Percentiles rank a stretch among this genome's conserved stretches.
Evolutionary conservation across 805 yeast genomes (phyloP).

Genomic region (Starmera quercuum): DNA sequence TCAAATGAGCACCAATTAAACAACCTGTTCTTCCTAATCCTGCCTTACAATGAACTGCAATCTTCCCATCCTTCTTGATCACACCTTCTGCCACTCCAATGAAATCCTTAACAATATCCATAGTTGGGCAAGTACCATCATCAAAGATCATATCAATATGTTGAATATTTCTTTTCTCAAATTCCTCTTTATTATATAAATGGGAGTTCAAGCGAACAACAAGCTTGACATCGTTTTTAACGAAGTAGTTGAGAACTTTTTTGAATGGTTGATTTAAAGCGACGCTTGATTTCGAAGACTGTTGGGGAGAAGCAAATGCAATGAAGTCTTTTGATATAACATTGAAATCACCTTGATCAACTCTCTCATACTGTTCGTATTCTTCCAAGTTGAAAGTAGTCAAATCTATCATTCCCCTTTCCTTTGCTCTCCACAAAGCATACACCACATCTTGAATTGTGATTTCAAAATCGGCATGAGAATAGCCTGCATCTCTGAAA

Average conservation of each 20-base stretch:
- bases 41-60: constrained; percentile 99
- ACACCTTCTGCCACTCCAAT: constrained; percentile 93
- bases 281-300: constrained; percentile 30
- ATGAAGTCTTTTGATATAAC: constrained; percentile 87
- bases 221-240: constrained; percentile 65
- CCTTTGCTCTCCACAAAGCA: constrained; percentile 97
- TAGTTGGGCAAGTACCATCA: constrained; percentile 96
- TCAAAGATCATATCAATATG: constrained; percentile 96
- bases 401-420: constrained; percentile 79
- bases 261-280: constrained; percentile 64
- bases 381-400: constrained; percentile 85
- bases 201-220: constrained; percentile 92
- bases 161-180: constrained; percentile 73
- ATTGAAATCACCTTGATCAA: constrained; percentile 95
- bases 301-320: constrained; percentile 96
- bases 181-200: constrained; percentile 77
- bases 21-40: constrained; percentile 98
- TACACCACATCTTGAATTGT: constrained; percentile 93
- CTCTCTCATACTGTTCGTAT: constrained; percentile 90
- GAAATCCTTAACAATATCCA: constrained; percentile 87
- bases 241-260: constrained; percentile 75
- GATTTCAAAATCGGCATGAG: constrained; percentile 88
- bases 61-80: constrained; percentile 78
- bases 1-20: constrained; percentile 92
- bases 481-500: constrained; percentile 95